phyloP scores from a whole-genome alignment of 2,329 filamentous ascomycete genomes.

The Chaetomiaceae sp. region DNA sequence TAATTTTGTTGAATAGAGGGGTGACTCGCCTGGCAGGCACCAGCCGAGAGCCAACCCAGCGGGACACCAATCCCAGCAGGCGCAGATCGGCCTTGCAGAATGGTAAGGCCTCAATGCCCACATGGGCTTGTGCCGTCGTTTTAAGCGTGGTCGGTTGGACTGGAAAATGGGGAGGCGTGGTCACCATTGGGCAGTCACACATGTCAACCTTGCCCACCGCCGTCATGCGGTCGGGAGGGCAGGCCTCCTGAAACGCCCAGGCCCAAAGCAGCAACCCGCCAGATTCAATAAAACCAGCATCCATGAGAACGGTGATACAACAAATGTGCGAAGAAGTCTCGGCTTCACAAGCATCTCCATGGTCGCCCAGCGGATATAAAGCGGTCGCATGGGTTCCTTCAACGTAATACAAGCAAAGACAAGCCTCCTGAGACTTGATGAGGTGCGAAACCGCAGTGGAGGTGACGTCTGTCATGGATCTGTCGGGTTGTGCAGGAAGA shows the following conservation, averaged over 20 bases:
- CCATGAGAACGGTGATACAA: no score
- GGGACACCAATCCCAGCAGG: neutral
- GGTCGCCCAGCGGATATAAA: no score
- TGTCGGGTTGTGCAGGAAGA: no score
- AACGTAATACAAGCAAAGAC: no score
- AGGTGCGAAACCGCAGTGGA: no score
- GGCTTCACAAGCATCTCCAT: no score
- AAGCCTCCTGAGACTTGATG: no score
- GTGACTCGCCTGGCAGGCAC: neutral
- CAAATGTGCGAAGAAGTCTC: no score
- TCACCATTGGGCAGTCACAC: conserved; percentile 26
- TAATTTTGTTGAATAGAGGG: conserved; percentile 12
- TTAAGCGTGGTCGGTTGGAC: neutral
- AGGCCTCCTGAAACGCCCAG: conserved; percentile 25
- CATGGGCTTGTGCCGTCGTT: neutral
- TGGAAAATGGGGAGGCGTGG: conserved; percentile 6
- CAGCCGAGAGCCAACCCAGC: neutral
- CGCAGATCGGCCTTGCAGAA: neutral
- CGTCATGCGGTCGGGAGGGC: conserved; percentile 20
- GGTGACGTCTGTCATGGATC: no score
- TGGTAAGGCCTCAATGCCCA: conserved; percentile 14
- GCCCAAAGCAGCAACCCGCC: conserved; percentile 16
- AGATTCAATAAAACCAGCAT: conserved; percentile 17
- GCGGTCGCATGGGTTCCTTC: no score
- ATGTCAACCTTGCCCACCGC: conserved; percentile 16